These are phyloP conservation scores for Suhomyces taliae DNA, from an alignment of 1,139 yeast genomes.

Conservation along the genomic window DNA sequence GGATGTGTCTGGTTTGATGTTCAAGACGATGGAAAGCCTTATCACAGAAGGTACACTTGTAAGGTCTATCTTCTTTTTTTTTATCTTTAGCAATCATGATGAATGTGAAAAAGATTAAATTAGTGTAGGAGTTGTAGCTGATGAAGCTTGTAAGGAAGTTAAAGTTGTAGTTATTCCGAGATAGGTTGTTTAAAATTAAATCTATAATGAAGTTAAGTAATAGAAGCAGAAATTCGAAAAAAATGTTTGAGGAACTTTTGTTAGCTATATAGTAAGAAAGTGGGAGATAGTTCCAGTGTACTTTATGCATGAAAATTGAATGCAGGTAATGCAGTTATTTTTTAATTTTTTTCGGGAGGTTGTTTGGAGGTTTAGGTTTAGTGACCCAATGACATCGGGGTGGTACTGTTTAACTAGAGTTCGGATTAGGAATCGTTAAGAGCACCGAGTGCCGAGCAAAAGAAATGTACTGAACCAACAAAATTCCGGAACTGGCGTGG, in stretches of 20 bases:
- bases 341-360: background rate
- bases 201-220: too few relatives aligned
- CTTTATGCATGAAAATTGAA: background rate
- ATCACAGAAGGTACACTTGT: constrained; percentile 87
- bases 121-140: too few relatives aligned
- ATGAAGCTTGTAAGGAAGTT: too few relatives aligned
- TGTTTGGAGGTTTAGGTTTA: background rate
- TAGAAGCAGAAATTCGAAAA: too few relatives aligned
- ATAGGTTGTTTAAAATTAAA: too few relatives aligned
- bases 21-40: constrained; percentile 91
- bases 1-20: constrained; percentile 90
- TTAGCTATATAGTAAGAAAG: background rate
- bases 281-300: background rate
- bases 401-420: background rate
- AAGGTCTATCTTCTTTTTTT: constrained; percentile 53
- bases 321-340: background rate
- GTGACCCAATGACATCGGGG: background rate
- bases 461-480: constrained; percentile 1
- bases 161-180: too few relatives aligned
- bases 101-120: background rate
- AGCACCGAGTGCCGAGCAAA: background rate
- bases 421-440: background rate
- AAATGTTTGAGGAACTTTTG: too few relatives aligned
- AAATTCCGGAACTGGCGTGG: background rate
- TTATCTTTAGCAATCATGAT: constrained; percentile 14